Evolutionary conservation across 257 asterid species (phyloP), one percentile per base, ranked within the genome.

Genomic region (Rauvolfia tetraphylla): DNA sequence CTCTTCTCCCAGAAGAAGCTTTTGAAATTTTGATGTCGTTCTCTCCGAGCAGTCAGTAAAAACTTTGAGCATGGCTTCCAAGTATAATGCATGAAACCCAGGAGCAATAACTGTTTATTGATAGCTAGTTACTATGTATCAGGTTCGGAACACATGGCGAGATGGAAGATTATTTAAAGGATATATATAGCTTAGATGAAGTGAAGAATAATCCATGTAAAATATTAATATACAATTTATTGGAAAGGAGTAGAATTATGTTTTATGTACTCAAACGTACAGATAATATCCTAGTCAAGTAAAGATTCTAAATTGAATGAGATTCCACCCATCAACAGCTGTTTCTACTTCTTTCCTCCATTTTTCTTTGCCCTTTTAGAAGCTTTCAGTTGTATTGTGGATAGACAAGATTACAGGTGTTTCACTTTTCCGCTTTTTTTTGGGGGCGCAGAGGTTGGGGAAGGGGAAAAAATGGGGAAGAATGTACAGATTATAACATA

Each of bases 41-140:
- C 99, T 90, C 66, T 79, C 86, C 25, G 97, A 84, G 88, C 99
- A 95, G 77, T 92, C 84, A 5, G 91, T 83, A 78, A 95, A 95
- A 75, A 95, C 86, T 90, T 87, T 91, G 79, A 88, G 87, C 99
- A 95, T 95, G 56, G 98, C 95, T 90, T 95, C 99, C 90, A 95
- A 86, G 89, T 92, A 95, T 72, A 90, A 86, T 11, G 92, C 80
- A 75, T 95, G 98, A 80, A 95, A 95, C 54, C 92, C 98, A 67
- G 98, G 97, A 83, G 99, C 89, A 83, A 95, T 92, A 81, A 92
- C 99, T 95, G 95, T 56, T 77, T 61, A 44, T 23, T 42, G 29
- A 78, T 9, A 2, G 39, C 34, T 57, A 57, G 46, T 20, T 34
- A 72, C 13, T 10, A 81, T 3, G 4, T 46, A 57, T 41, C 33